A percentile compares a stretch with the other conserved stretches of the same genome.
Conservation (phyloP, 2,329 filamentous ascomycete genomes). For the Mollisiaceae sp. region DNA sequence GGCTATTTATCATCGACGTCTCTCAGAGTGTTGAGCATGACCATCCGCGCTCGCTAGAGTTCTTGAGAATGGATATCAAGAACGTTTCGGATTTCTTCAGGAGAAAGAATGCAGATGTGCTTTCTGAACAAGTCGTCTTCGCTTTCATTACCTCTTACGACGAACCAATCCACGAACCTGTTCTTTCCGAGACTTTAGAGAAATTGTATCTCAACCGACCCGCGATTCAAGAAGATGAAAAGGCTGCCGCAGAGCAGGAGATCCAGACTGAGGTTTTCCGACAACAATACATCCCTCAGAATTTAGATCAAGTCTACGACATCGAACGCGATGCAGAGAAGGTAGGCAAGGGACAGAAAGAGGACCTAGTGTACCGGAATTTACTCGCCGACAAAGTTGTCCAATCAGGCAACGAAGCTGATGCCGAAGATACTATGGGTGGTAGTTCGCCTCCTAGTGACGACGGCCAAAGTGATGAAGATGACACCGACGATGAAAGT, state of each 20-base stretch:
- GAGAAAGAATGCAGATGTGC: conserved; percentile 79
- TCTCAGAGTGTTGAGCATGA: conserved; percentile 97
- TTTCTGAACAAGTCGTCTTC: conserved; percentile 82
- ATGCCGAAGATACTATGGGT: conserved; percentile 47
- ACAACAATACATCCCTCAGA: conserved; percentile 96
- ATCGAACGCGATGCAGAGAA: conserved; percentile 87
- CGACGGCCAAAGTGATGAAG: conserved; percentile 50
- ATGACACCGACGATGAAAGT: conserved; percentile 54
- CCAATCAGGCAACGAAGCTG: conserved; percentile 46
- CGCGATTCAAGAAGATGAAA: conserved; percentile 58
- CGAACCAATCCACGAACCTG: conserved; percentile 64
- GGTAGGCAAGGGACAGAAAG: conserved; percentile 73
- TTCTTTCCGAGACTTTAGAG: conserved; percentile 66
- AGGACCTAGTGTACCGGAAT: conserved; percentile 82
- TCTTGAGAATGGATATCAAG: conserved; percentile 97
- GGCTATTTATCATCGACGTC: conserved; percentile 94
- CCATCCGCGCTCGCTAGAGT: conserved; percentile 89
- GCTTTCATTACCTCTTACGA: conserved; percentile 75
- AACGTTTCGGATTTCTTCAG: conserved; percentile 94
- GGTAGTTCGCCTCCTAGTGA: conserved; percentile 47
- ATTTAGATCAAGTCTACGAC: conserved; percentile 93
- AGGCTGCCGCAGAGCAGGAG: conserved; percentile 64
- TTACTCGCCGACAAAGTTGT: conserved; percentile 74
- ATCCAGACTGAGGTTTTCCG: conserved; percentile 92
- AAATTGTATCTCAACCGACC: conserved; percentile 66